Percentiles rank a stretch among this genome's conserved stretches.
Conservation (phyloP, 2,329 filamentous ascomycete genomes). For the Fusarium odoratissimum region DNA sequence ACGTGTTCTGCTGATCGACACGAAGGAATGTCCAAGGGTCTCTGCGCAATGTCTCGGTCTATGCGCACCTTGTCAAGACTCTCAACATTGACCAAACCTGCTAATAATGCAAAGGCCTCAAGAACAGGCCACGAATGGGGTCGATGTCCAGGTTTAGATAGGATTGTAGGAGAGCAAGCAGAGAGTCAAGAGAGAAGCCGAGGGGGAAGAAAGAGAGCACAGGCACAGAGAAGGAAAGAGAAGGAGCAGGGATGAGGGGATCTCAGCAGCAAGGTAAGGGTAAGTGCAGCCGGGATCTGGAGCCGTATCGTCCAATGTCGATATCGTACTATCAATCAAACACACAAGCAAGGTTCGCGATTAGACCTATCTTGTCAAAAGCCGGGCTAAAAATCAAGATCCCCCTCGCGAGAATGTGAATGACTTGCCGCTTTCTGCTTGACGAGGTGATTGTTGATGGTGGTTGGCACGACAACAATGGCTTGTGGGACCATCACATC, state of each 20-base stretch:
- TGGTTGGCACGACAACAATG: conserved; percentile 22
- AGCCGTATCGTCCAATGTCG: neutral
- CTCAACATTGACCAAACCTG: conserved; percentile 4
- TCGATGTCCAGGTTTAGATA: conserved; percentile 26
- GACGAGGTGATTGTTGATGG: conserved; percentile 27
- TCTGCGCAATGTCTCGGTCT: conserved; percentile 32
- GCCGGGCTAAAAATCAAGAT: neutral
- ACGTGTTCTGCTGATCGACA: conserved; percentile 8
- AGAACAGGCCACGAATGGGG: conserved; percentile 33
- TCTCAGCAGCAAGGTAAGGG: neutral
- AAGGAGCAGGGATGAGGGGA: conserved; percentile 25
- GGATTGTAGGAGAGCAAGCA: conserved; percentile 5
- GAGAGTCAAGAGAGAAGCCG: conserved; percentile 1
- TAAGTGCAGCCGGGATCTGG: conserved; percentile 4
- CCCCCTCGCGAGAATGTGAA: conserved; percentile 21
- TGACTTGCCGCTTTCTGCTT: conserved; percentile 32
- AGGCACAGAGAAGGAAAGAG: conserved; percentile 4
- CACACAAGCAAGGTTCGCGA: conserved; percentile 21
- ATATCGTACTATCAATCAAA: conserved; percentile 8
- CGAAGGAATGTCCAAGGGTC: conserved; percentile 25
- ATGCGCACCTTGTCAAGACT: conserved; percentile 2
- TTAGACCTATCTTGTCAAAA: conserved; percentile 26
- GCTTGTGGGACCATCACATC: conserved; percentile 16
- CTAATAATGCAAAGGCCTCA: conserved; percentile 16
- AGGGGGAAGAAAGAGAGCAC: conserved; percentile 2